Conservation (phyloP, 768 basidiomycete genomes). For the Leccinum imitatum region DNA sequence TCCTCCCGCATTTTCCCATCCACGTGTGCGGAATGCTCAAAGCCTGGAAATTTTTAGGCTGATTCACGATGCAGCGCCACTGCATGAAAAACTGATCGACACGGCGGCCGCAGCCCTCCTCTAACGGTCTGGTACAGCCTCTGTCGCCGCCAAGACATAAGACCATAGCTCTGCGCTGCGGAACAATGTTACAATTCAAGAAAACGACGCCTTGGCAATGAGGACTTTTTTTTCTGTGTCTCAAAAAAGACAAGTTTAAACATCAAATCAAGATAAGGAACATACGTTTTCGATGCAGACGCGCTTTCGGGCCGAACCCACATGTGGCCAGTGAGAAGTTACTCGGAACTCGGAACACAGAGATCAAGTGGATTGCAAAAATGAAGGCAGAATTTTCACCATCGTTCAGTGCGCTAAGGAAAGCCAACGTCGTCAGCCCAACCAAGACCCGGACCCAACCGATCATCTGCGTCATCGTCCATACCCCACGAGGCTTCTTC, state of each 20-base stretch:
- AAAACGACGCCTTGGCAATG: neutral
- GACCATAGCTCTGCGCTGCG: neutral
- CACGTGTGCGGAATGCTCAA: neutral
- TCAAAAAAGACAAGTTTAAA: neutral
- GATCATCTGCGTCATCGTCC: conserved; percentile 31
- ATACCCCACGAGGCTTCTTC: conserved; percentile 29
- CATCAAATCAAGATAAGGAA: neutral
- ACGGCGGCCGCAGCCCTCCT: neutral
- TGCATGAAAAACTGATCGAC: neutral
- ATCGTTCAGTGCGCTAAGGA: conserved; percentile 5
- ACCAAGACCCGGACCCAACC: conserved; percentile 15
- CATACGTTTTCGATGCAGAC: neutral
- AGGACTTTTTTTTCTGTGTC: neutral
- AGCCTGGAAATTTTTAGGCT: neutral
- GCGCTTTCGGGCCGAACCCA: conserved; percentile 1
- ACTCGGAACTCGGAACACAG: neutral
- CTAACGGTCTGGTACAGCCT: neutral
- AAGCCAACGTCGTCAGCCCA: conserved; percentile 33
- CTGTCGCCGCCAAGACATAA: neutral
- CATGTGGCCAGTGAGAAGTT: neutral
- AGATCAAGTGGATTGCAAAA: neutral
- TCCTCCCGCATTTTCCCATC: neutral
- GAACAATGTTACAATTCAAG: neutral
- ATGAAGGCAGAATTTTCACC: neutral
- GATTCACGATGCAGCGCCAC: neutral